Evolutionary conservation across 495 filamentous ascomycete genomes (phyloP), one percentile per base, ranked within the genome.

Genomic region (Letharia lupina): DNA sequence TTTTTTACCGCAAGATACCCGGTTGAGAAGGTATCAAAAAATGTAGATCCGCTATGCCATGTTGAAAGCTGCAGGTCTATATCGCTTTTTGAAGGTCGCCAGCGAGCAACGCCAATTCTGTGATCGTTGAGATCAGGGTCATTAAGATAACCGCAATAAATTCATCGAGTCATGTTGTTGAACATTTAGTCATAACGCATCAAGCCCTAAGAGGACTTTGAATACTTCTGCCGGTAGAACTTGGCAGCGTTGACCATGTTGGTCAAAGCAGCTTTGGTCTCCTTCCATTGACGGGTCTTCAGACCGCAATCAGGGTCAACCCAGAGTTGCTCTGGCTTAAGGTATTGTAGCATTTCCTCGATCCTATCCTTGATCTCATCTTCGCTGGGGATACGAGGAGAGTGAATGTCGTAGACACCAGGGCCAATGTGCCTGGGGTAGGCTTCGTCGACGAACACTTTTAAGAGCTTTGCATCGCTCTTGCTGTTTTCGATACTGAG

Each of bases 401-500:
- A 93, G 90, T 98, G 94, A 83, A 98, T 98, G 79, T 98, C 94
- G 76, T 96, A 98, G 79, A 98, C 93, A 86, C 92, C 94, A 65
- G 94, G 94, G 58, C 94, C 94, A 72, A 98, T 98, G 84, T 98
- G 93, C 69, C 91, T 86, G 64, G 91, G 91, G 84, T 96, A 98
- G 35, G 87, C 88, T 84, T 93, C 88, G 74, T 98, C 93, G 69
- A 96, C 88, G 77, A 98, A 98, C 78, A 98, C 94, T 81, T 94
- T 89, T 76, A 98, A 87, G 67, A 98, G 87, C 88, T 98, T 98
- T 73, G 95, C 92, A 78, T 98, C 94, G 68, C 90, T 95, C 89
- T 98, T 98, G 86, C 89, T 93, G 90, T 98, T 98, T 88, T 98
- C 94, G 74, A 98, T 98, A 74, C 88, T 92, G 70, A 98, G 87